These are phyloP conservation scores for Rhodotorula sp. DNA, from an alignment of 1,284 basidiomycete species.

Conservation along the genomic window DNA sequence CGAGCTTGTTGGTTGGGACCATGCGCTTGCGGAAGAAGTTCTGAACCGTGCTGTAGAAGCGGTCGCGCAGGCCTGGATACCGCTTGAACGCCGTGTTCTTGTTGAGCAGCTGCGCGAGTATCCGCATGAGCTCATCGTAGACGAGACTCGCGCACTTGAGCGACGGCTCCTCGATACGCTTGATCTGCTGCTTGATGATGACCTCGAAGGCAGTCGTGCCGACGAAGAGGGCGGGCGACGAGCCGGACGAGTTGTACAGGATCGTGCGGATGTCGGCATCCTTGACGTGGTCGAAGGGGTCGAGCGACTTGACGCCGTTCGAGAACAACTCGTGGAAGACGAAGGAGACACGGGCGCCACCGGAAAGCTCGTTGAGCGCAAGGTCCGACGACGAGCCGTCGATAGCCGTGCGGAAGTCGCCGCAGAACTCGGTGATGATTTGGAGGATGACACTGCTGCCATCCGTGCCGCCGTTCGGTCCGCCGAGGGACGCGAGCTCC, in stretches of 20 bases:
- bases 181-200: constrained; percentile 98
- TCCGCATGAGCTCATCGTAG: constrained; percentile 95
- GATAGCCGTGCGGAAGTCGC: constrained; percentile 92
- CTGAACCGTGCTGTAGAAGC: constrained; percentile 91
- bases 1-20: constrained; percentile 91
- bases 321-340: constrained; percentile 98
- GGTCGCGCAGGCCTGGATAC: constrained; percentile 87
- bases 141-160: constrained; percentile 91
- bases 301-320: constrained; percentile 90
- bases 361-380: constrained; percentile 88
- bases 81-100: constrained; percentile 94
- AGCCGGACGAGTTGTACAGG: constrained; percentile 96
- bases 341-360: constrained; percentile 95
- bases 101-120: constrained; percentile 78
- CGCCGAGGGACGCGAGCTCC: constrained; percentile 83
- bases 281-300: constrained; percentile 98
- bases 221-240: constrained; percentile 92
- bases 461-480: constrained; percentile 76
- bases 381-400: constrained; percentile 96
- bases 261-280: constrained; percentile 95
- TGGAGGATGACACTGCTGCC: constrained; percentile 82
- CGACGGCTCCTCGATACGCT: constrained; percentile 87
- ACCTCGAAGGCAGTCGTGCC: constrained; percentile 95
- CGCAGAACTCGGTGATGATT: constrained; percentile 96
- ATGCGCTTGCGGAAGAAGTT: constrained; percentile 94